A percentile compares a stretch with the other conserved stretches of the same genome.
Evolutionary conservation across 2,329 filamentous ascomycete species (phyloP).

Genomic region (Fusarium foetens): DNA sequence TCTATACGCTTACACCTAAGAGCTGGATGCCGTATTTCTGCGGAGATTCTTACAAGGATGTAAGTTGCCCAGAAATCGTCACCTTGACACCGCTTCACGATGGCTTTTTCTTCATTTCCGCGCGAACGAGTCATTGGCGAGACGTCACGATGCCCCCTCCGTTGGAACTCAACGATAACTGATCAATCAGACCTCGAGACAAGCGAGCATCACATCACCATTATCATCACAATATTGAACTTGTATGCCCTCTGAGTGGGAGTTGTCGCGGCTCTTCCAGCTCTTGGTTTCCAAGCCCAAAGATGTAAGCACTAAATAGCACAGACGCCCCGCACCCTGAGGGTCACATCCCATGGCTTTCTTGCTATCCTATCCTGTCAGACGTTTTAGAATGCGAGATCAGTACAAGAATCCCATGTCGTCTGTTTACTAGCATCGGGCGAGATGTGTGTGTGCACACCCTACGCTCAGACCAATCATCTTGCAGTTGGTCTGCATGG

Average conservation of each 20-base stretch:
- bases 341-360: conserved; percentile 15
- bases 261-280: conserved; percentile 18
- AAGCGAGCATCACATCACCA: neutral
- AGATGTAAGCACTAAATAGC: conserved; percentile 33
- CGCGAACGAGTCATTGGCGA: conserved; percentile 3
- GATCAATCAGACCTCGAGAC: conserved; percentile 4
- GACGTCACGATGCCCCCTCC: conserved; percentile 21
- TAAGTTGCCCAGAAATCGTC: neutral
- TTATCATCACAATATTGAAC: neutral
- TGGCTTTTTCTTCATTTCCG: neutral
- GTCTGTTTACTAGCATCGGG: neutral
- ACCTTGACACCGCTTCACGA: conserved; percentile 5
- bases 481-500: neutral
- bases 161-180: conserved; percentile 11
- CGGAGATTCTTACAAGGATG: conserved; percentile 19
- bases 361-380: conserved; percentile 15
- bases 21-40: conserved; percentile 2
- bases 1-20: conserved; percentile 8
- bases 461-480: neutral
- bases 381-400: conserved; percentile 15
- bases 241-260: neutral
- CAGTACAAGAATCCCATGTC: conserved; percentile 17
- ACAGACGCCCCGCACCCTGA: conserved; percentile 17
- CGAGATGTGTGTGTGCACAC: neutral
- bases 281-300: neutral